Evolutionary conservation across 2,329 filamentous ascomycete genomes (phyloP).

Genomic region (Diaporthe capsici): DNA sequence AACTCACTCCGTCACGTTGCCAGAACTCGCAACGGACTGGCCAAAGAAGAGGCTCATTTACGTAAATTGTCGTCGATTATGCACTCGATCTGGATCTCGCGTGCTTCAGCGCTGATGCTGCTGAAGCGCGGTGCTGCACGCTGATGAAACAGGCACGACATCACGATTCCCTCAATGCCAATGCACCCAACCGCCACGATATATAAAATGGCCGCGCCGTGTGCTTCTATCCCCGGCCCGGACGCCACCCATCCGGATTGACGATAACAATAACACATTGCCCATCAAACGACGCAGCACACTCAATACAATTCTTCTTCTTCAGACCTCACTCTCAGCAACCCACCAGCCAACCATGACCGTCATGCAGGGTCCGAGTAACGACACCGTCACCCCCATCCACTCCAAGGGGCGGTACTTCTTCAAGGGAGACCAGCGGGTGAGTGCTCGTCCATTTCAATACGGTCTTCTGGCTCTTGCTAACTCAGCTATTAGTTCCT

Average conservation of each 20-base stretch:
- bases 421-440: slow-evolving; percentile 41
- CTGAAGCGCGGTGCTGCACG: background rate
- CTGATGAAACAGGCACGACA: slow-evolving; percentile 16
- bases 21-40: slow-evolving; percentile 7
- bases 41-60: slow-evolving; percentile 33
- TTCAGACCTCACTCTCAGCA: background rate
- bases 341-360: background rate
- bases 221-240: background rate
- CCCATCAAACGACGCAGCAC: background rate
- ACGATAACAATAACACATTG: background rate
- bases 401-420: slow-evolving; percentile 50
- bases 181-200: slow-evolving; percentile 3
- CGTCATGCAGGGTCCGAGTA: background rate
- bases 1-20: slow-evolving; percentile 24
- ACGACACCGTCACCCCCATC: slow-evolving; percentile 1
- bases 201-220: slow-evolving; percentile 26
- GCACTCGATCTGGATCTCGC: slow-evolving; percentile 33
- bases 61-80: slow-evolving; percentile 34
- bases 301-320: background rate
- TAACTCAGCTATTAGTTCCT: slow-evolving; percentile 33
- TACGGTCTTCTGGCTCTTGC: background rate
- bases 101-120: slow-evolving; percentile 22
- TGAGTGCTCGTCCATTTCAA: background rate
- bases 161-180: background rate
- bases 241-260: background rate